Evolutionary conservation across 2,329 filamentous ascomycete genomes (phyloP).

Genomic region (Fusarium redolens): DNA sequence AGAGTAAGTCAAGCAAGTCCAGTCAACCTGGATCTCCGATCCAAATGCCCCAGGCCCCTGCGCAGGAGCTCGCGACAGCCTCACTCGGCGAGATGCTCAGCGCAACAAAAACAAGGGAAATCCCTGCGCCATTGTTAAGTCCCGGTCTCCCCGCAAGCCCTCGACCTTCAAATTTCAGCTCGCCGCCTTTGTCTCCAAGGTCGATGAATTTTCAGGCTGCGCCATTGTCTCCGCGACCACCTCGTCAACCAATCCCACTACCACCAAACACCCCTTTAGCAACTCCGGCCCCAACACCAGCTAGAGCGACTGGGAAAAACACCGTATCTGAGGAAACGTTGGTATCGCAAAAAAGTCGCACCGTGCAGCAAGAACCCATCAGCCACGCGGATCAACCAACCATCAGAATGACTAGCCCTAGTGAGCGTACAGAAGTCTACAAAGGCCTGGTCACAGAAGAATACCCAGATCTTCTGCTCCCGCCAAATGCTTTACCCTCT

Average conservation of each 20-base stretch:
- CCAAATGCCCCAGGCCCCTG: slow-evolving; percentile 48
- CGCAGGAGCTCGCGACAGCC: slow-evolving; percentile 55
- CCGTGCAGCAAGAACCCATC: slow-evolving; percentile 10
- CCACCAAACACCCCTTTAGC: slow-evolving; percentile 76
- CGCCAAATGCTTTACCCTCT: slow-evolving; percentile 88
- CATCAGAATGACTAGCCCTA: slow-evolving; percentile 52
- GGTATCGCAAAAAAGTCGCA: slow-evolving; percentile 15
- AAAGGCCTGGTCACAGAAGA: slow-evolving; percentile 85
- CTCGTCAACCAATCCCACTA: slow-evolving; percentile 78
- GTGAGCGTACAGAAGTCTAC: slow-evolving; percentile 69
- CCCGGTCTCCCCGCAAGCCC: slow-evolving; percentile 71
- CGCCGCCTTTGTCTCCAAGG: slow-evolving; percentile 77
- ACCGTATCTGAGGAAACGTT: slow-evolving; percentile 22
- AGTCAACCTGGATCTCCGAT: slow-evolving; percentile 45
- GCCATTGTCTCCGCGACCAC: slow-evolving; percentile 77
- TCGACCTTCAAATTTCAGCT: slow-evolving; percentile 67
- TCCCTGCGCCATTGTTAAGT: slow-evolving; percentile 63
- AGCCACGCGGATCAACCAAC: slow-evolving; percentile 29
- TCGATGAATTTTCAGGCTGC: slow-evolving; percentile 57
- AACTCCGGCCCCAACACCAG: slow-evolving; percentile 53
- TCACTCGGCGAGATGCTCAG: slow-evolving; percentile 66
- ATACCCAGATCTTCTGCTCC: slow-evolving; percentile 85
- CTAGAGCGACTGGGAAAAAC: slow-evolving; percentile 53
- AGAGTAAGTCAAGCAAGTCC: slow-evolving; percentile 69
- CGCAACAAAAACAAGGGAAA: slow-evolving; percentile 49